Percentiles rank a stretch among this genome's conserved stretches.
phyloP scores from a whole-genome alignment of 1,139 yeast species.

The Blastobotrys proliferans region DNA sequence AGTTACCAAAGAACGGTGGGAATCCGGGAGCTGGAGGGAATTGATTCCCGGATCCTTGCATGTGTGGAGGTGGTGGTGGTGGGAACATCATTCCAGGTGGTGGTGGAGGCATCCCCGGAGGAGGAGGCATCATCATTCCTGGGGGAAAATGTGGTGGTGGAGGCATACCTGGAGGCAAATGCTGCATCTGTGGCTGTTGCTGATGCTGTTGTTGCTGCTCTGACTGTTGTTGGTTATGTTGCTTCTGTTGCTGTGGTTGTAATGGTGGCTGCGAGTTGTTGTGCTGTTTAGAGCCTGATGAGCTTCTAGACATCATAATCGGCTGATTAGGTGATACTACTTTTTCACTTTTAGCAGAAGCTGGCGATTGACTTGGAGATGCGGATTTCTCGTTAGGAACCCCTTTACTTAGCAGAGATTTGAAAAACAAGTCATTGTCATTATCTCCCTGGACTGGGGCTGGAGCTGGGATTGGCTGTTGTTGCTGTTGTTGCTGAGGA shows the following conservation, averaged over 20 bases:
- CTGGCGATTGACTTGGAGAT: neutral
- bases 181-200: slow-evolving; percentile 11
- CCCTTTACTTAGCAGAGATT: slow-evolving; percentile 28
- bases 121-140: slow-evolving; percentile 17
- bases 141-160: slow-evolving; percentile 19
- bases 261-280: slow-evolving; percentile 9
- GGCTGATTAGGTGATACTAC: slow-evolving; percentile 2
- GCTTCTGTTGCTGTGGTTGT: slow-evolving; percentile 8
- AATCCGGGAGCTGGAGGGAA: slow-evolving; percentile 21
- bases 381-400: neutral
- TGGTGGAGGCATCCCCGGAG: slow-evolving; percentile 19
- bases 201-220: slow-evolving; percentile 1
- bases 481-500: slow-evolving; percentile 8
- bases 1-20: slow-evolving; percentile 10
- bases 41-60: slow-evolving; percentile 14
- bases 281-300: too few relatives aligned
- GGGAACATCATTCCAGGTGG: slow-evolving; percentile 25
- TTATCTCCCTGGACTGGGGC: slow-evolving; percentile 8
- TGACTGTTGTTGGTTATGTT: neutral
- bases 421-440: slow-evolving; percentile 30
- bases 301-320: too few relatives aligned
- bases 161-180: slow-evolving; percentile 22
- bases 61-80: slow-evolving; percentile 19
- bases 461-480: slow-evolving; percentile 10
- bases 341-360: neutral